Evolutionary conservation across 352 stramenopile species (phyloP).

Genomic region (Pythium biforme): DNA sequence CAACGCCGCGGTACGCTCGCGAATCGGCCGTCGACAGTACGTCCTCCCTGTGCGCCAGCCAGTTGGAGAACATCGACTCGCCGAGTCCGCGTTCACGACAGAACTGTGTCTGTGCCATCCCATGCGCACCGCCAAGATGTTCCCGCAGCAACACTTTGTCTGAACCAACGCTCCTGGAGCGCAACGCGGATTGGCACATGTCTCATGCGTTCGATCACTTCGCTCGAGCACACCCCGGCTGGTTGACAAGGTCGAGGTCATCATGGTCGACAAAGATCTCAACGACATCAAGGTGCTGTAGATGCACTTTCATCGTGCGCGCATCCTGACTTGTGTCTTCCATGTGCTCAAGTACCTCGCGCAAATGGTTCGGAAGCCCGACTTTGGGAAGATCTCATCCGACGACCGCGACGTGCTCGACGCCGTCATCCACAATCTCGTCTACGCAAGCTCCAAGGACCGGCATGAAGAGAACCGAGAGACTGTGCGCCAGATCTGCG

Average conservation of each 20-base stretch:
- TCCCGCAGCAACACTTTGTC: too few relatives aligned
- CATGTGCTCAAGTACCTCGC: slow-evolving; percentile 31
- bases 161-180: slow-evolving; percentile 21
- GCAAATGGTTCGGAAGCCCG: slow-evolving; percentile 1
- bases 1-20: too few relatives aligned
- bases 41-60: too few relatives aligned
- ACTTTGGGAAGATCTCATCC: slow-evolving; percentile 18
- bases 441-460: slow-evolving; percentile 3
- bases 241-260: slow-evolving; percentile 10
- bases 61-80: too few relatives aligned
- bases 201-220: slow-evolving; percentile 20
- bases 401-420: slow-evolving; percentile 11
- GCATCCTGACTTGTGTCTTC: slow-evolving; percentile 28
- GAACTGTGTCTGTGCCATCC: too few relatives aligned
- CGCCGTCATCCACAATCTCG: slow-evolving; percentile 5
- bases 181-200: slow-evolving; percentile 30
- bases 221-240: slow-evolving; percentile 14
- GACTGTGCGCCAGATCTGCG: background rate
- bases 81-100: too few relatives aligned
- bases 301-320: slow-evolving; percentile 9
- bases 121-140: too few relatives aligned
- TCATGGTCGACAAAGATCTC: slow-evolving; percentile 35
- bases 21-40: too few relatives aligned
- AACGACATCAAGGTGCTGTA: slow-evolving; percentile 30
- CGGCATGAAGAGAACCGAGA: slow-evolving; percentile 11